These are phyloP conservation scores for Cryptococcus sp. DNA, from an alignment of 1,284 basidiomycete species.

Conservation along the genomic window DNA sequence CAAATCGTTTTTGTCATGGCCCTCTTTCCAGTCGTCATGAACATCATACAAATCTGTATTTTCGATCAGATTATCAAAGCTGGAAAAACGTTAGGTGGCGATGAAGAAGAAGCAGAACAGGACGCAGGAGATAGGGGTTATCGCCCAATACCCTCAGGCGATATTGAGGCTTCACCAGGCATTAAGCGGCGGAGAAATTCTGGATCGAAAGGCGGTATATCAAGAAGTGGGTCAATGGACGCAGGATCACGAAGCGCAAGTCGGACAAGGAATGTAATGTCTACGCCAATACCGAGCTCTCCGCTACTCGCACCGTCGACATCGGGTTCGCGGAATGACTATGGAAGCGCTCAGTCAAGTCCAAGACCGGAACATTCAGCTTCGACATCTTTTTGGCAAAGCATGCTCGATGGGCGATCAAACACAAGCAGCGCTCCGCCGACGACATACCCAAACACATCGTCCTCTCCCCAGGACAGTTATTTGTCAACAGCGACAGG, in stretches of 20 bases:
- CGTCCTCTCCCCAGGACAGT: slow-evolving; percentile 1
- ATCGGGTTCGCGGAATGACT: slow-evolving; percentile 3
- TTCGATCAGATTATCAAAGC: slow-evolving; percentile 49
- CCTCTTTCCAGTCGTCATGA: slow-evolving; percentile 89
- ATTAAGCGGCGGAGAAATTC: not conserved
- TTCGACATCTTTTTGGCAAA: slow-evolving; percentile 1
- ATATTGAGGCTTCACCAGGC: not conserved
- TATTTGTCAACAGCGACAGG: not conserved
- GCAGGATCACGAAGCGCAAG: not conserved
- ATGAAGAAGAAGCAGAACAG: slow-evolving; percentile 10
- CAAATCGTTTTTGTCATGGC: slow-evolving; percentile 90
- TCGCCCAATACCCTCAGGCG: slow-evolving; percentile 5
- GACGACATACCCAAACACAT: slow-evolving; percentile 1
- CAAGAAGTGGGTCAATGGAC: not conserved
- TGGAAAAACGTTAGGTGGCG: slow-evolving; percentile 11
- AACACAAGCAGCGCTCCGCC: not conserved
- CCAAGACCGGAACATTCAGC: slow-evolving; percentile 7
- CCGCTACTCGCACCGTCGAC: slow-evolving; percentile 11
- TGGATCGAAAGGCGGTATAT: not conserved
- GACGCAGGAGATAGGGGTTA: slow-evolving; percentile 4
- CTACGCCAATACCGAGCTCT: slow-evolving; percentile 12
- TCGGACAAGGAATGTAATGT: no score
- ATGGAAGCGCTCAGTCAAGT: slow-evolving; percentile 18
- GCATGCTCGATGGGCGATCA: not conserved
- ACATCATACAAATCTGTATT: slow-evolving; percentile 63